These are phyloP conservation scores for Colletotrichum somersetense DNA, from an alignment of 2,329 filamentous ascomycete genomes.

Conservation along the genomic window DNA sequence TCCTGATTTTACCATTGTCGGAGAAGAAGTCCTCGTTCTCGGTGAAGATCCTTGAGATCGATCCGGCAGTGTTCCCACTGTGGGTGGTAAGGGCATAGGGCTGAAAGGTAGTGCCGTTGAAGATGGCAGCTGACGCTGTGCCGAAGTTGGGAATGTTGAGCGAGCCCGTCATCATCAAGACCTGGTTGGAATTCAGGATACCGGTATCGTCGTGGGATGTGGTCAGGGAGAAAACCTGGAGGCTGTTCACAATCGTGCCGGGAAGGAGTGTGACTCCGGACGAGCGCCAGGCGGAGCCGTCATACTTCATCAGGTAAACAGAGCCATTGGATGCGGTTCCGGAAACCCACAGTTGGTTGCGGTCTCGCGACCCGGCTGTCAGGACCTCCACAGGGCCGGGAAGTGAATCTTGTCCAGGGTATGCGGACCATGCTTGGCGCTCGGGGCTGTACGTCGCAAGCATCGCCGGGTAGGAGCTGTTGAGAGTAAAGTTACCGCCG, in stretches of 20 bases:
- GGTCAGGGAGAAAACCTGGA: slow-evolving; percentile 84
- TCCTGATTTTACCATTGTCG: slow-evolving; percentile 67
- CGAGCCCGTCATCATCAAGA: slow-evolving; percentile 86
- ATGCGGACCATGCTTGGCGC: slow-evolving; percentile 73
- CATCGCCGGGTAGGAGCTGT: slow-evolving; percentile 70
- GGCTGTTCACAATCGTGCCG: slow-evolving; percentile 78
- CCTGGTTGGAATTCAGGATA: slow-evolving; percentile 75
- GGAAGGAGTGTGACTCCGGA: slow-evolving; percentile 73
- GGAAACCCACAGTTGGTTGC: slow-evolving; percentile 83
- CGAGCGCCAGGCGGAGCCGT: slow-evolving; percentile 77
- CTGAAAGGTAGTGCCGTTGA: slow-evolving; percentile 82
- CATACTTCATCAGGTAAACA: slow-evolving; percentile 85
- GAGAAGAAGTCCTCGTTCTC: slow-evolving; percentile 84
- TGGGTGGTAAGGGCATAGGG: slow-evolving; percentile 86
- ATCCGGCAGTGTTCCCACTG: slow-evolving; percentile 74
- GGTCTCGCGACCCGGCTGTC: slow-evolving; percentile 78
- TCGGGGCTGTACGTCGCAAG: slow-evolving; percentile 81
- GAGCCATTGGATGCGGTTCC: slow-evolving; percentile 74
- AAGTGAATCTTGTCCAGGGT: slow-evolving; percentile 72
- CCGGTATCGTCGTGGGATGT: slow-evolving; percentile 73
- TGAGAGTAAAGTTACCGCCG: slow-evolving; percentile 80
- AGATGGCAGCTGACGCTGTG: slow-evolving; percentile 86
- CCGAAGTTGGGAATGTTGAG: slow-evolving; percentile 83
- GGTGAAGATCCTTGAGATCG: slow-evolving; percentile 85
- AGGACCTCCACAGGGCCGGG: slow-evolving; percentile 86